phyloP scores from a whole-genome alignment of 352 stramenopile species.

The Phytophthora lateralis region DNA sequence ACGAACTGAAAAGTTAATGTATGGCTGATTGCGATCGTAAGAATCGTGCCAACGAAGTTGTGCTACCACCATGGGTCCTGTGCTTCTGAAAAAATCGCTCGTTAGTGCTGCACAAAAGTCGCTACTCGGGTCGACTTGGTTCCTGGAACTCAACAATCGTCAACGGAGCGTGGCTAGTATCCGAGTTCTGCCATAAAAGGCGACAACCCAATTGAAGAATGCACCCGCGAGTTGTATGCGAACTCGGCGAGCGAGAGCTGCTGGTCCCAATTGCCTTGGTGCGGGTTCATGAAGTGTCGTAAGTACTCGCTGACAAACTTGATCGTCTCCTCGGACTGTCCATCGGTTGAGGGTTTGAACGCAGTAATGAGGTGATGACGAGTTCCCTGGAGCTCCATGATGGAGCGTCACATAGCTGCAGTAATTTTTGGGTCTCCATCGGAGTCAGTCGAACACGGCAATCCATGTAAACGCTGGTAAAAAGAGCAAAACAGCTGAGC shows the following conservation, averaged over 20 bases:
- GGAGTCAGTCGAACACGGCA: constrained; percentile 2
- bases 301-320: constrained; percentile 6
- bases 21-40: constrained; percentile 1
- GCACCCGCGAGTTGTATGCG: constrained; percentile 1
- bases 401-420: not conserved
- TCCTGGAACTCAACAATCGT: not conserved
- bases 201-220: constrained; percentile 1
- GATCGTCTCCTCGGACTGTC: constrained; percentile 19
- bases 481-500: constrained; percentile 12
- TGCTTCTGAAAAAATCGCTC: not conserved
- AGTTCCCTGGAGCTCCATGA: constrained; percentile 15
- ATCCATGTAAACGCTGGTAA: constrained; percentile 14
- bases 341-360: constrained; percentile 18
- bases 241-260: constrained; percentile 2
- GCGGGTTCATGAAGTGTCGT: constrained; percentile 2
- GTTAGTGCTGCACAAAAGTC: not conserved
- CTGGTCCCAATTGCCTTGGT: not conserved
- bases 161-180: not conserved
- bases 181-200: constrained; percentile 4
- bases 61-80: constrained; percentile 1
- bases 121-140: not conserved
- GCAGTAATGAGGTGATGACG: constrained; percentile 7
- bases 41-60: not conserved
- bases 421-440: constrained; percentile 19
- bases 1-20: not conserved